These are phyloP conservation scores for Corchorus capsularis DNA, from an alignment of 345 rosid species.

Conservation along the genomic window DNA sequence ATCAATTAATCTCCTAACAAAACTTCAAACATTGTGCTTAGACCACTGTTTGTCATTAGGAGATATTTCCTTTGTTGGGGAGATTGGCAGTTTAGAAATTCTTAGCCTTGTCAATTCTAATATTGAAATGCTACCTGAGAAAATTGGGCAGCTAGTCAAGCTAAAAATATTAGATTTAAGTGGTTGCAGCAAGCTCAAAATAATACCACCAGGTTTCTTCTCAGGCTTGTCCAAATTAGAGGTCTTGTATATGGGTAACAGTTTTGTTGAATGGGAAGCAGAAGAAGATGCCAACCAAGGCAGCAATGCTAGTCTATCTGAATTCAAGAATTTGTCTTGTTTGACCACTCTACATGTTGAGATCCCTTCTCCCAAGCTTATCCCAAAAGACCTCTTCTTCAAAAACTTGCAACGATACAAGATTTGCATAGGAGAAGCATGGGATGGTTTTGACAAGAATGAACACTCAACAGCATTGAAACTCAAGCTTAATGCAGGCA, in stretches of 20 bases:
- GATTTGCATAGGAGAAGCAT: not conserved
- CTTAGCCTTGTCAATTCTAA: constrained; percentile 9
- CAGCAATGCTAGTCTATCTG: constrained; percentile 22
- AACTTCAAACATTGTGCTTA: constrained; percentile 26
- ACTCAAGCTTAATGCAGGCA: not conserved
- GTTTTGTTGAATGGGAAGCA: constrained; percentile 21
- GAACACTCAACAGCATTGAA: not conserved
- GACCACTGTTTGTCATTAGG: not conserved
- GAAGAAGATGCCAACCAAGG: not conserved
- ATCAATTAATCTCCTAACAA: constrained; percentile 3
- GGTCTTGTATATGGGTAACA: constrained; percentile 17
- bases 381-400: constrained; percentile 4
- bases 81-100: constrained; percentile 19
- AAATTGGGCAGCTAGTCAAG: constrained; percentile 15
- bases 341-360: constrained; percentile 15
- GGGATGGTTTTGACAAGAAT: not conserved
- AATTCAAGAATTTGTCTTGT: constrained; percentile 21
- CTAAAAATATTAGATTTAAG: constrained; percentile 25
- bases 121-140: constrained; percentile 20
- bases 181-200: not conserved
- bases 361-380: not conserved
- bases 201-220: constrained; percentile 14
- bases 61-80: constrained; percentile 6
- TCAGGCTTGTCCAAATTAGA: constrained; percentile 26
- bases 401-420: not conserved